phyloP scores from a whole-genome alignment of 1,139 yeast species.

The Hansenula lynferdii region DNA sequence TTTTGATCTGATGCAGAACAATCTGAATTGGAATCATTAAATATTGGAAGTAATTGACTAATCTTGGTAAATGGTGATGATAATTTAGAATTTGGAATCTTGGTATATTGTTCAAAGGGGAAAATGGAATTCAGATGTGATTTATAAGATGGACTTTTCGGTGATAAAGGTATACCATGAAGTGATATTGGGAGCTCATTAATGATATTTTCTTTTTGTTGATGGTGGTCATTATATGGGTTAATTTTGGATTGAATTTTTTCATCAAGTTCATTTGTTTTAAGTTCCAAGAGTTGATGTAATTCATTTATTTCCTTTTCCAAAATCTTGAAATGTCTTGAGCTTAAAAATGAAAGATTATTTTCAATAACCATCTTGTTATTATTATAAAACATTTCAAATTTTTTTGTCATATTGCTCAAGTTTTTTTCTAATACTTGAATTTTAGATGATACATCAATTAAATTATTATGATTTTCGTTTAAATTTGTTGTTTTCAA shows the following conservation, averaged over 20 bases:
- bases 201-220: too few species aligned
- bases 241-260: background rate
- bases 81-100: background rate
- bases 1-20: background rate
- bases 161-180: slow-evolving; percentile 14
- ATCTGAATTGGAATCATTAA: background rate
- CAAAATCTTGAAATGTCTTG: slow-evolving; percentile 14
- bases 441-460: too few species aligned
- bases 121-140: slow-evolving; percentile 1
- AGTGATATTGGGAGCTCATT: too few species aligned
- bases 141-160: slow-evolving; percentile 8
- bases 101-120: slow-evolving; percentile 5
- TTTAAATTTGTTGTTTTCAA: background rate
- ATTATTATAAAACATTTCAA: slow-evolving; percentile 10
- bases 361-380: slow-evolving; percentile 12
- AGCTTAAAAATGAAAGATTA: slow-evolving; percentile 6
- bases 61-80: background rate
- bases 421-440: background rate
- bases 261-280: slow-evolving; percentile 6
- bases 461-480: background rate
- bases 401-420: background rate
- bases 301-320: slow-evolving; percentile 16
- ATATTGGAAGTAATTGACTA: background rate
- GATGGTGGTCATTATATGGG: background rate
- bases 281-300: slow-evolving; percentile 5